Base-by-base conservation (phyloP, 192 early-diverging fungal genomes). In the Coemansia sp. region DNA sequence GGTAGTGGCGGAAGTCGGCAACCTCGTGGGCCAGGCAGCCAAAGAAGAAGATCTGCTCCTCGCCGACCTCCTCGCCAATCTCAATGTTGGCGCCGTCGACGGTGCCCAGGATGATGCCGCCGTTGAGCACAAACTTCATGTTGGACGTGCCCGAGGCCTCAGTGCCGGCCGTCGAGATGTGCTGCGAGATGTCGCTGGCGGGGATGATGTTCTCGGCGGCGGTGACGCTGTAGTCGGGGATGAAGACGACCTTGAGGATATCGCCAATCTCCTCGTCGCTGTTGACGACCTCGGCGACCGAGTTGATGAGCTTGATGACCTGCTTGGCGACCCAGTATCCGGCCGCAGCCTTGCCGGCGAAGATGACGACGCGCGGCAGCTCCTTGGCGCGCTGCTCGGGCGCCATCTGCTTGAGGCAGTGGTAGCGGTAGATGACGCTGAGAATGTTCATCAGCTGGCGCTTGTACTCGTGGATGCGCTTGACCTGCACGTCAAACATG, bases 91-190 rank as follows among this genome's bases (percentile, higher is more conserved):
- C 97, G 52, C 95, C 95, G 58, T 99, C 95, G 27, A 99, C 87
- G 1, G 95, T 99, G 58, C 97, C 97, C 30, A 99, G 83, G 70
- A 99, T 99, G 53, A 98, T 76, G 59, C 97, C 97, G 58, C 97
- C 95, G 76, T 99, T 99, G 40, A 99, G 77, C 44, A 97, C 95
- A 84, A 99, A 99, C 84, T 99, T 98, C 95, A 99, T 99, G 85
- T 99, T 99, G 18, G 95, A 97, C 8, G 97, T 99, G 47, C 97
- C 97, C 18, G 95, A 97, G 18, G 95, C 97, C 77, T 99, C 97
- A 10, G 95, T 99, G 57, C 96, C 97, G 16, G 97, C 97, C 5
- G 95, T 98, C 23, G 97, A 99, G 71, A 99, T 99, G 80, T 99
- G 97, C 84, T 99, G 95, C 43, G 97, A 99, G 58, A 99, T 94